Base-by-base conservation (phyloP, 1,284 basidiomycete genomes). In the Lentinula novae-zelandiae region DNA sequence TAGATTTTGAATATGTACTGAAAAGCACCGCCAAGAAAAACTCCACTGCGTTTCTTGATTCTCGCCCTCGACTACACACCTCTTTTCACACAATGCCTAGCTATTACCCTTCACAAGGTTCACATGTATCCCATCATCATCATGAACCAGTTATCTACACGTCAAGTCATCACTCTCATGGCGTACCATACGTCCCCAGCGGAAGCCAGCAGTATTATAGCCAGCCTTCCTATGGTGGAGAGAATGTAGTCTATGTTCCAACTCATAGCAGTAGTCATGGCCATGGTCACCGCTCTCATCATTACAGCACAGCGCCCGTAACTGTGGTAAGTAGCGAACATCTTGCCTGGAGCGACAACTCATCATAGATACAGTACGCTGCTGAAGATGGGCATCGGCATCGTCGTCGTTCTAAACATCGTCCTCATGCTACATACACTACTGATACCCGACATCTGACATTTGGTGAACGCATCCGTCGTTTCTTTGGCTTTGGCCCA, bases 401-500 rank as follows among this genome's bases (percentile, higher is more conserved):
- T 50, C 51, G 58, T 36, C 61, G 63, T 34, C 69, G 63, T 39
- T 60, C 64, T 22, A 66, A 63, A 17, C 64, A 66, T 51, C 64
- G 66, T 10, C 64, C 68, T 63, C 66, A 67, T 44, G 51, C 60
- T 44, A 66, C 58, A 50, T 50, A 61, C 40, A 60, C 49, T 36
- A 38, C 52, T 22, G 54, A 42, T 62, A 67, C 70, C 49, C 65
- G 70, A 44, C 67, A 69, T 44, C 67, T 72, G n/a, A 71, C 79
- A 2, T 71, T 82, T 39, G 78, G 78, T 56, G 78, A 82, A 56
- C 82, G 83, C 59, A 65, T 86, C 55, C 79, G 79, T 57, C 79
- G 76, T 57, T 81, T 85, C 71, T 83, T 86, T 65, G 82, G 83
- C 42, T 71, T 84, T 38, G 78, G 78, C 7, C 75, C 74, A 38